Evolutionary conservation across 768 basidiomycete species (phyloP).

Genomic region (Phallus indusiatus): DNA sequence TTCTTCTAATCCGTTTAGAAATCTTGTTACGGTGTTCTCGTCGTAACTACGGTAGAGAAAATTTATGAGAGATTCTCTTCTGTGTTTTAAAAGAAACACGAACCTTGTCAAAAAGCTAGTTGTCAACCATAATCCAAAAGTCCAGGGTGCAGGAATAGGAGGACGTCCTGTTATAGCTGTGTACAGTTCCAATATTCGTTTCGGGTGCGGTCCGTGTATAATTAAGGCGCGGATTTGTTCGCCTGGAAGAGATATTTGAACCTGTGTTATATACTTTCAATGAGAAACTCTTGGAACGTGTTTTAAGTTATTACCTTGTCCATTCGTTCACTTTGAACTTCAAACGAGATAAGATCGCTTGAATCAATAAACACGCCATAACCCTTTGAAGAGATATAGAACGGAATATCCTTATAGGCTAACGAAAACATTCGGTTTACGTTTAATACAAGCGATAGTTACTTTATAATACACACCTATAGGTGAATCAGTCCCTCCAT

Average conservation of each 20-base stretch:
- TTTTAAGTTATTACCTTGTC: constrained; percentile 12
- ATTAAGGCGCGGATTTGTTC: constrained; percentile 32
- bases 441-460: neutral
- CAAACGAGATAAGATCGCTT: constrained; percentile 67
- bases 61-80: neutral
- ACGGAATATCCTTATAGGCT: constrained; percentile 50
- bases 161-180: constrained; percentile 57
- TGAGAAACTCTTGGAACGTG: too few relatives aligned
- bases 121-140: constrained; percentile 70
- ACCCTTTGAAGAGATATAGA: constrained; percentile 59
- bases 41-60: constrained; percentile 18
- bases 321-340: constrained; percentile 56
- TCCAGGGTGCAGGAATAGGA: constrained; percentile 59
- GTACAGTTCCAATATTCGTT: constrained; percentile 46
- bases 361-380: constrained; percentile 75
- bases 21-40: constrained; percentile 55
- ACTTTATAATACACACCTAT: neutral
- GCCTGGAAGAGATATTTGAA: constrained; percentile 27
- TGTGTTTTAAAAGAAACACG: constrained; percentile 5
- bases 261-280: constrained; percentile 14
- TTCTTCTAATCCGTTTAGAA: constrained; percentile 62
- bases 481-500: constrained; percentile 51
- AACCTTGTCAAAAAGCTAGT: constrained; percentile 67
- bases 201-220: constrained; percentile 30
- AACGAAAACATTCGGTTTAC: neutral